Base-by-base conservation (phyloP, 805 yeast genomes). In the Kodamaea kakaduensis region DNA sequence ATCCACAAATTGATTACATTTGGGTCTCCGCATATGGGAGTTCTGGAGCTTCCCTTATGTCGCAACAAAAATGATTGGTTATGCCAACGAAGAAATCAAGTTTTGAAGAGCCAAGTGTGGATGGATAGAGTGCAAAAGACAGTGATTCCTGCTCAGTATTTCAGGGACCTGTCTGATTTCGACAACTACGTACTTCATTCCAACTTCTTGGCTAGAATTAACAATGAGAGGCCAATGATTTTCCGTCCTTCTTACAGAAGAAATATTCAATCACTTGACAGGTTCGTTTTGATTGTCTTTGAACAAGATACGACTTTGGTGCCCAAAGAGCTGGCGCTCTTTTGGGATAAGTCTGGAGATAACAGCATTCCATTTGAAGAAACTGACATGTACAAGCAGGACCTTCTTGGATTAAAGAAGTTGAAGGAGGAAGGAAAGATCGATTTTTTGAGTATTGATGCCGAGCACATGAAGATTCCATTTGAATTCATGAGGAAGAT, bases 1-100 rank as follows among this genome's bases (percentile, higher is more conserved):
- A 64, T 81, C 2, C 55, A 70, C 33, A 77, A 67, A 19, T 59
- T 84, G 31, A 61, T 84, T 9, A 82, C 94, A 0, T 82, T 81
- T 57, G 95, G 95, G 0, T 77, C 87, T 1, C 95, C 94, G 0
- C 94, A 84, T 48, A 71, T 79, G 58, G 94, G 93, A 1, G 71
- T 84, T 4, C 62, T 68, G 42, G 90, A 84, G 39, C 60, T 84
- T 21, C 88, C 89, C 0, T 55, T 67, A 4, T 83, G 89, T 51
- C 46, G 48, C 15, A 47, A 55, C 4, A 59, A 65, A 0, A 51
- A 55, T 4, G 81, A 78, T 47, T 78, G 84, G 78, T 40, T 79
- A 0, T 83, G 93, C 47, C 57, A 67, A 39, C 59, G 60, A 21
- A 62, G 77, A 36, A 83, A 84, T 50, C 60, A 54, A 18, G 23